A percentile compares a stretch with the other conserved stretches of the same genome.
Evolutionary conservation across 2,329 filamentous ascomycete genomes (phyloP).

Genomic region (Trichoderma gracile): DNA sequence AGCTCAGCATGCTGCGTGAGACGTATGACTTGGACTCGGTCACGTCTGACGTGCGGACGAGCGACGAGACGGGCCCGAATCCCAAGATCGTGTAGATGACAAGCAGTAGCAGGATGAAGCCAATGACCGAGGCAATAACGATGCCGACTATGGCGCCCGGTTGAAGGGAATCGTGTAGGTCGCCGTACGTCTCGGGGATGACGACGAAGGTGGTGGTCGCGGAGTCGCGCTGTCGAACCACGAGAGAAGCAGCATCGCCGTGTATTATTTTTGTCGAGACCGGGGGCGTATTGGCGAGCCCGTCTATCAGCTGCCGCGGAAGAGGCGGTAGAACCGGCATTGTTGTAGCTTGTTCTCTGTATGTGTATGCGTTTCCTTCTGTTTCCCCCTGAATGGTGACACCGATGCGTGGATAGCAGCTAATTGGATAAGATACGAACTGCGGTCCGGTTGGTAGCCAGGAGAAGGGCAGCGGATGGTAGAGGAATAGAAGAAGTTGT

Average conservation of each 20-base stretch:
- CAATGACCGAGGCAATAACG: conserved; percentile 49
- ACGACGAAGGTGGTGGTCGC: conserved; percentile 33
- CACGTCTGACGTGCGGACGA: conserved; percentile 6
- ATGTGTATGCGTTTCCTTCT: neutral
- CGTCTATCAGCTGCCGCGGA: conserved; percentile 1
- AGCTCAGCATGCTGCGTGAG: conserved; percentile 28
- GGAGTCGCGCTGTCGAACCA: conserved; percentile 16
- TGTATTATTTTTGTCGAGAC: neutral
- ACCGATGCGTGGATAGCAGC: neutral
- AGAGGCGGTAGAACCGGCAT: conserved; percentile 25
- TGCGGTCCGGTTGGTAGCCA: neutral
- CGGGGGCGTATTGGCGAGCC: neutral
- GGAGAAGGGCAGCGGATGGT: neutral
- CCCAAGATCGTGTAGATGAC: conserved; percentile 53
- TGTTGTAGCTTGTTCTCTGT: neutral
- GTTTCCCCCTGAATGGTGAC: neutral
- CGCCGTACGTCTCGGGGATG: conserved; percentile 42
- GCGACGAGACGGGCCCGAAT: conserved; percentile 40
- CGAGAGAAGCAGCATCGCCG: conserved; percentile 6
- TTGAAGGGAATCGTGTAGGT: conserved; percentile 41
- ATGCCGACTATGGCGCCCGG: conserved; percentile 49
- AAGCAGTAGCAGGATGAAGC: conserved; percentile 55
- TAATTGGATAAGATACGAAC: neutral
- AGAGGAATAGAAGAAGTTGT: neutral
- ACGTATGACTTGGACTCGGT: conserved; percentile 13